Evolutionary conservation across 768 basidiomycete species (phyloP), one percentile per base, ranked within the genome.

Genomic region (Hypholoma fasciculare): DNA sequence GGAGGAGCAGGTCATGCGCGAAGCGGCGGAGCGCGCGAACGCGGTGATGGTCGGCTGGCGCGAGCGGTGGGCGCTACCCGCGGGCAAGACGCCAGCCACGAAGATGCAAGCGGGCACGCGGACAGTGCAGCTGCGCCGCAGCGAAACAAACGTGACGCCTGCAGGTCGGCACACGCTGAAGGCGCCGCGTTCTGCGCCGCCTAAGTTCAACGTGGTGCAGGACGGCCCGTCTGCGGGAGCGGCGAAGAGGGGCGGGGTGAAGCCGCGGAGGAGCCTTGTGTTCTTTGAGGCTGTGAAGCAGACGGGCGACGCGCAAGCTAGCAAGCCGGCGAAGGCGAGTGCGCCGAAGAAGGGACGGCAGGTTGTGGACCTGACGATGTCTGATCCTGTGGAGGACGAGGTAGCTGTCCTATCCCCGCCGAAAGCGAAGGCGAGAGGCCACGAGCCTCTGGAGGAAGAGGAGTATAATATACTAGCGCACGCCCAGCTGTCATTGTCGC

Each of bases 141-240:
- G 74, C 46, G 76, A 78, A 54, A 79, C 78, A 37, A 82, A 78
- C 48, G 70, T 82, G 12, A 82, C 79, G 19, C 78, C 78, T 23
- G 54, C 66, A 19, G 78, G 80, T 17, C 66, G 73, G 19, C 76
- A 78, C 61, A 58, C 67, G 2, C 50, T 67, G 11, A 55, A 56
- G 30, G 57, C 63, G 16, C 66, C 63, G 9, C 60, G 54, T 7
- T 64, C 67, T 19, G 65, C 65, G 17, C 65, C 66, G n/a, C 57
- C 62, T 17, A 57, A 53, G 52, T 44, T 61, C 2, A 47, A 12
- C n/a, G n/a, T 52, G 3, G 23, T 14, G 20, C 13, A 47, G n/a
- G 26, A 17, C 14, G 20, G 23, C 20, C 34, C 30, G 4, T 40
- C 51, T n/a, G n/a, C 44, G 4, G 7, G 43, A 1, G 30, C 48